These are phyloP conservation scores for Parasitella parasitica DNA, from an alignment of 371 early-diverging fungal genomes.

Conservation along the genomic window DNA sequence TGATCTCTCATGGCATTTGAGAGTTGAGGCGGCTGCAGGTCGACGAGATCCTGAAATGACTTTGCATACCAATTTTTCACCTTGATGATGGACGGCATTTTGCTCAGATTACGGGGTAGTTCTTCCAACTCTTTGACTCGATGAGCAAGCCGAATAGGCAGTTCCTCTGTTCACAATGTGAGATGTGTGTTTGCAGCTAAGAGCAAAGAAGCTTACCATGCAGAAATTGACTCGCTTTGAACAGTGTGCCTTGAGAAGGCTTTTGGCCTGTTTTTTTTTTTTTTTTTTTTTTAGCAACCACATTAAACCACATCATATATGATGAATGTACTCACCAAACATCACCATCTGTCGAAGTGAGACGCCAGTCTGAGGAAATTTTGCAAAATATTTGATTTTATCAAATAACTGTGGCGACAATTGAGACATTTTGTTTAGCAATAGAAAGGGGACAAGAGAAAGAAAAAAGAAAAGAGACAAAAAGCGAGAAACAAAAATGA, in stretches of 20 bases:
- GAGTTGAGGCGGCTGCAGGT: constrained; percentile 68
- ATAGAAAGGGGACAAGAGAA: constrained; percentile 6
- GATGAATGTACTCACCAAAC: constrained; percentile 37
- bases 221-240: constrained; percentile 89
- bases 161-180: constrained; percentile 61
- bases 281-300: too few relatives aligned
- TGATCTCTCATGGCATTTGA: constrained; percentile 33
- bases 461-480: background rate
- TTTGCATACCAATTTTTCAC: constrained; percentile 97
- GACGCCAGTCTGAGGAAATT: constrained; percentile 90
- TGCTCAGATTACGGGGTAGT: constrained; percentile 81
- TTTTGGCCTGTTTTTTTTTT: constrained; percentile 61
- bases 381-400: constrained; percentile 73
- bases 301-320: too few relatives aligned
- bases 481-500: background rate
- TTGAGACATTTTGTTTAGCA: constrained; percentile 43
- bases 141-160: constrained; percentile 93
- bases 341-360: constrained; percentile 79
- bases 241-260: constrained; percentile 81
- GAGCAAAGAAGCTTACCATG: constrained; percentile 48
- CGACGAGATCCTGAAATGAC: constrained; percentile 76
- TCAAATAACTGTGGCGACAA: constrained; percentile 66
- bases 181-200: background rate
- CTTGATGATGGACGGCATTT: constrained; percentile 86
- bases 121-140: constrained; percentile 94